Base-by-base conservation (phyloP, 2,329 filamentous ascomycete genomes). In the Trichothecium roseum region DNA sequence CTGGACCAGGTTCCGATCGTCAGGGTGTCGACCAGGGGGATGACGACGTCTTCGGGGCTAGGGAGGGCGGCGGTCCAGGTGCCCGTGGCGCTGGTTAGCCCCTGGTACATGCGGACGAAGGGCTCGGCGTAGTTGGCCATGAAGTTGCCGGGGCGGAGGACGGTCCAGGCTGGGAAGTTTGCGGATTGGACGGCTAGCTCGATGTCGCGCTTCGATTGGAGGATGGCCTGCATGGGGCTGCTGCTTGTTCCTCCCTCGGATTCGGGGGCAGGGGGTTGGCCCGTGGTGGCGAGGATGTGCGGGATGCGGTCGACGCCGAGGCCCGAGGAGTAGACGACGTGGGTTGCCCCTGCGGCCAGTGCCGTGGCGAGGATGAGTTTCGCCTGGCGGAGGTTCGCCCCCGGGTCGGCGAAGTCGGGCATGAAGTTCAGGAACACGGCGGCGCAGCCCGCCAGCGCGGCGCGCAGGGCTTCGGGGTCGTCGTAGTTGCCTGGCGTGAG, bases 131-230 rank as follows among this genome's bases (percentile, higher is more conserved):
- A 65, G 44, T 74, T 74, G 15, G 58, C 55, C 61, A 69, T 68
- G 53, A 74, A 73, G 43, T 57, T 61, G 2, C 62, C 64, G 1
- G 66, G 66, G 2, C 66, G 63, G 2, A 74, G 45, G 16, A 73
- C 57, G 0, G 68, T 71, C 60, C 63, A 72, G 7, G 47, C 41
- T 12, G 56, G 41, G 39, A 68, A 62, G 3, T 57, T 57, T 2
- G 51, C 46, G 8, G 43, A 36, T 15, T 55, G 50, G 4, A 67
- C 46, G 15, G 51, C 49, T 1, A 52, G 40, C 40, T 73, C 68
- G 16, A 69, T 56, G 2, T 46, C 45, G 15, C 52, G 45, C 44
- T 74, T 74, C 15, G 51, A 51, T 6, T 51, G 39, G 4, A 64
- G 39, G 3, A 60, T 34, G 6, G 40, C 48, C 5, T 49, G 54